Base-by-base conservation (phyloP, 495 filamentous ascomycete genomes). In the Clavariopsis aquatica region DNA sequence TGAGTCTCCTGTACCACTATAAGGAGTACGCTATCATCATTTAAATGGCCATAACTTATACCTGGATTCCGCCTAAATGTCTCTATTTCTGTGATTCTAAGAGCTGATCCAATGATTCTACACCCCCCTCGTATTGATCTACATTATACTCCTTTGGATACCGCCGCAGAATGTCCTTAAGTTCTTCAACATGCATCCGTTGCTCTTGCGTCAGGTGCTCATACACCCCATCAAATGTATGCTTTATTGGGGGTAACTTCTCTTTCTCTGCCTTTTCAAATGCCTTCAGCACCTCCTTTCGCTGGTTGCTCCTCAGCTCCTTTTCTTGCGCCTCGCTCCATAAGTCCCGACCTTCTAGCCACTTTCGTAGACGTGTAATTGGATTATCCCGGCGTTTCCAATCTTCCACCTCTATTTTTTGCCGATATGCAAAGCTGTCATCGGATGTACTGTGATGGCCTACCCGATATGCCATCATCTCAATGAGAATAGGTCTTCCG, bases 351-450 rank as follows among this genome's bases (percentile, higher is more conserved):
- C 83, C 81, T 77, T 98, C 92, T 71, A 98, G 83, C 83, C 89
- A 98, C 78, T 98, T 98, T 24, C 94, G 84, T 69, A 98, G 73
- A 52, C 93, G 80, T 46, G 92, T 90, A 45, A 98, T 92, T 0
- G 94, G 94, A 72, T 98, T 98, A 73, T 98, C 94, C 10, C 95
- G 81, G 4, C 92, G 81, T 73, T 98, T 98, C 94, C 94, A 98
- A 67, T 98, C 93, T 71, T 99, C 94, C 1, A 99, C 94, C 70
- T 99, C 94, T 0, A 96, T 89, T 26, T 85, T 83, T 0, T 93
- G 92, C 19, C 94, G 91, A 75, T 99, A 99, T 1, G 93, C 93
- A 72, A 96, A 98, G 36, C 89, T 93, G 72, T 99, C 94, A 69
- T 99, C 94, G n/a, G 87, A 91, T 0, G 94, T 99, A 75, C 92